Conservation (phyloP, 176 grass and related monocot species). For the Juncus effusus region DNA sequence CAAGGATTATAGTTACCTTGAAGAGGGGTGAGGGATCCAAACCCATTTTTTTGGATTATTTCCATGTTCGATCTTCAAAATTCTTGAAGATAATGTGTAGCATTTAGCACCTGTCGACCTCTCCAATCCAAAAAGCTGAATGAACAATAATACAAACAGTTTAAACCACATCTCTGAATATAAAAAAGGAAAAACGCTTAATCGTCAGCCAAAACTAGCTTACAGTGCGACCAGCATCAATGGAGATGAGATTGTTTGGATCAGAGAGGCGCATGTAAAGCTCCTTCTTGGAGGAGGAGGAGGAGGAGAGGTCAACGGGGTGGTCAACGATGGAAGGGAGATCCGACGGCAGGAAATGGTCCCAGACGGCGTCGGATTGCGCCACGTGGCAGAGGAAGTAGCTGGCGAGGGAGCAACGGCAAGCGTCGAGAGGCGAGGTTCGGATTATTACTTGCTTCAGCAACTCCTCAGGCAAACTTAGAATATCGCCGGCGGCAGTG, state of each 20-base stretch:
- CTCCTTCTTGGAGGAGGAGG: constrained; percentile 20
- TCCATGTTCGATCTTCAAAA: not conserved
- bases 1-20: not conserved
- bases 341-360: constrained; percentile 27
- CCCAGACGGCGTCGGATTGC: constrained; percentile 15
- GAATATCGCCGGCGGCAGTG: not conserved
- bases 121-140: constrained; percentile 37
- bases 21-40: not conserved
- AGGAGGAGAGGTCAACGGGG: not conserved
- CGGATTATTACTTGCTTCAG: constrained; percentile 10
- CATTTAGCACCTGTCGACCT: constrained; percentile 30
- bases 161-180: not conserved
- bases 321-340: not conserved
- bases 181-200: not conserved
- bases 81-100: not conserved
- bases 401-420: constrained; percentile 14
- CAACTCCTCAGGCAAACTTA: constrained; percentile 24
- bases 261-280: constrained; percentile 34
- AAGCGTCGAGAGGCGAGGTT: constrained; percentile 28
- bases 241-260: not conserved
- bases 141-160: no score
- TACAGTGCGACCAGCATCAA: constrained; percentile 25
- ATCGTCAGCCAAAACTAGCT: not conserved
- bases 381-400: constrained; percentile 13
- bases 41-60: not conserved